Conservation (phyloP, 768 basidiomycete genomes). For the Amanita molliuscula region DNA sequence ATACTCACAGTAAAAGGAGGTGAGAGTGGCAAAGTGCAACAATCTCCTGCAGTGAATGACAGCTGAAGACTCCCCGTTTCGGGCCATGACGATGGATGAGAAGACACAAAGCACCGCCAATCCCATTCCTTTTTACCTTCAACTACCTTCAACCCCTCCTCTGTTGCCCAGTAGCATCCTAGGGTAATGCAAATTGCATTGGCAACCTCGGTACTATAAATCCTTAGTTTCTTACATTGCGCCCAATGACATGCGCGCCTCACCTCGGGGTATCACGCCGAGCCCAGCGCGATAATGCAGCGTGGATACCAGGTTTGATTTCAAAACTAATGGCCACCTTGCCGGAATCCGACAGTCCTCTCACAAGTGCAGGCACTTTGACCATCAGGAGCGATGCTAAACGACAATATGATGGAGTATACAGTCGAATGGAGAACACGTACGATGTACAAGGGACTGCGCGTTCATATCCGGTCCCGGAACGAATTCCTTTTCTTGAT, state of each 20-base stretch:
- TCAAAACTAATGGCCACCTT: background rate
- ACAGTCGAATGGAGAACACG: background rate
- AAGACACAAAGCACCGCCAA: background rate
- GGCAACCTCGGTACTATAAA: background rate
- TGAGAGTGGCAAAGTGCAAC: background rate
- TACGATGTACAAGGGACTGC: background rate
- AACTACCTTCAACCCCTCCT: background rate
- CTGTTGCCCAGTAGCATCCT: slow-evolving; percentile 5
- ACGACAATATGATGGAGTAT: background rate
- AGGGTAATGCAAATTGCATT: background rate
- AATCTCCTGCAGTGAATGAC: background rate
- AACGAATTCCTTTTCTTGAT: background rate
- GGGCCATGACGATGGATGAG: slow-evolving; percentile 1
- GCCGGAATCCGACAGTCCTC: background rate
- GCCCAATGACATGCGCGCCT: too few species aligned
- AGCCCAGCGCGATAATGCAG: slow-evolving; percentile 3
- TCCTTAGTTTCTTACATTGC: too few species aligned
- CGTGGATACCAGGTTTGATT: background rate
- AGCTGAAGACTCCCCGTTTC: slow-evolving; percentile 1
- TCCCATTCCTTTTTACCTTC: background rate
- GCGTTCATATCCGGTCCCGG: background rate
- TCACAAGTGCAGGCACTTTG: slow-evolving; percentile 4
- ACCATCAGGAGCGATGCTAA: background rate
- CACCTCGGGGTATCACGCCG: background rate
- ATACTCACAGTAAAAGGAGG: slow-evolving; percentile 4